Base-by-base conservation (phyloP, 2,329 filamentous ascomycete genomes). In the Venturia pyrina region DNA sequence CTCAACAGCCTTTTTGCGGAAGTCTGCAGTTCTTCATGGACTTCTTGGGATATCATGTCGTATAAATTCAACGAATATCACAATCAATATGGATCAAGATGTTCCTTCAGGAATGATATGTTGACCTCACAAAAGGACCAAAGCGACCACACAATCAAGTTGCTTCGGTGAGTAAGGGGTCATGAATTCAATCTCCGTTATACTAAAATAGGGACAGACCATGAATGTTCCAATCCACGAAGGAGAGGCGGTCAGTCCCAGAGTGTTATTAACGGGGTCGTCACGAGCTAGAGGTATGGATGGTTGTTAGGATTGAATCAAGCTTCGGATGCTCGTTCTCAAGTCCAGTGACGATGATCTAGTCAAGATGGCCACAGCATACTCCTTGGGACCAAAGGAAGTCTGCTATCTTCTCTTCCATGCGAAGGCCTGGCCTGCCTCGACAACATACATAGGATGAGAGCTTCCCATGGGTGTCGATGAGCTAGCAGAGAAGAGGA, bases 171-270 rank as follows among this genome's bases (percentile, higher is more conserved):
- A 77, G 75, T 77, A 78, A 73, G 68, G 70, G 74, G 74, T 74
- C 74, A 69, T 59, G 68, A 62, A 8, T 65, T 87, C 78, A 70
- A 81, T 92, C 85, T 92, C 83, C 88, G 89, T 91, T 83, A 83
- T 84, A 85, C 85, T 85, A 91, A 91, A 91, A 91, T 90, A 89
- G 88, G 89, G 85, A 86, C 82, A 83, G 80, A 87, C 87, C 87
- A 91, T 81, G 78, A 85, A 72, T 71, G 68, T 74, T 74, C 76
- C 73, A 75, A 77, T 76, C 75, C 75, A 68, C 71, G 74, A 74
- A 77, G 73, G 82, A 79, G 78, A 59, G 53, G 77, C 78, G 83
- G 86, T 86, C 84, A 81, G 83, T 86, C 83, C 89, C 89, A 88
- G 89, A 91, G 89, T 92, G 89, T 89, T 90, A 87, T 83, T 83